phyloP scores from a whole-genome alignment of 352 stramenopile genomes.

The Phytopythium chamaehyphon region DNA sequence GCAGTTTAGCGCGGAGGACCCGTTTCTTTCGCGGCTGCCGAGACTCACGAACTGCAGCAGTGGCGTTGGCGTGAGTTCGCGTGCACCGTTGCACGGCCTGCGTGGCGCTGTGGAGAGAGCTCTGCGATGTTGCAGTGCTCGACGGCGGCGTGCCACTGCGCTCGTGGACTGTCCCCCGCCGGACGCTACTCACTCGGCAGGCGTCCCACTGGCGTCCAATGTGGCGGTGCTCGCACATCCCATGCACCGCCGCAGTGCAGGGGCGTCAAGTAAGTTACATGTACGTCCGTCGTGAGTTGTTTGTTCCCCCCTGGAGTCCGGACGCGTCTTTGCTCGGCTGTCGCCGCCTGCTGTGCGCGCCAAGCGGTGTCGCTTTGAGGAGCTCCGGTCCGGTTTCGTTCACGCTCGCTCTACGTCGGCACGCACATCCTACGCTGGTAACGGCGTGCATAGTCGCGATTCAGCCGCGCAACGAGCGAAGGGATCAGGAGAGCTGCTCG shows the following conservation, averaged over 20 bases:
- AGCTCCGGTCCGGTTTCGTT: not conserved
- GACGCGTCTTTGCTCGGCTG: not conserved
- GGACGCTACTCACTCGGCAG: conserved; percentile 2
- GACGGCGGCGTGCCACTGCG: too few species aligned
- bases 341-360: conserved; percentile 1
- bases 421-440: conserved; percentile 4
- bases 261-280: not conserved
- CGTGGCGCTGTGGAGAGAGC: too few species aligned
- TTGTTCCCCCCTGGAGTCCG: conserved; percentile 2
- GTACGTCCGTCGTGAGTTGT: not conserved
- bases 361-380: conserved; percentile 3
- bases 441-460: conserved; percentile 4
- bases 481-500: conserved; percentile 7
- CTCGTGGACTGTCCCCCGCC: not conserved
- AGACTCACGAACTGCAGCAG: too few species aligned
- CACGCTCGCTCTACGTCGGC: too few species aligned
- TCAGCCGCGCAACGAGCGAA: not conserved
- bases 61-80: too few species aligned
- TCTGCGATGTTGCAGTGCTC: too few species aligned
- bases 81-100: too few species aligned
- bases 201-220: conserved; percentile 1
- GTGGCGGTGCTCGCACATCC: not conserved
- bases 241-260: not conserved
- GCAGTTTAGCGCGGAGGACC: too few species aligned
- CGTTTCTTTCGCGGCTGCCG: too few species aligned